Percentiles rank a stretch among this genome's conserved stretches.
Evolutionary conservation across 352 stramenopile genomes (phyloP).

Genomic region (Globisporangium perplexum): DNA sequence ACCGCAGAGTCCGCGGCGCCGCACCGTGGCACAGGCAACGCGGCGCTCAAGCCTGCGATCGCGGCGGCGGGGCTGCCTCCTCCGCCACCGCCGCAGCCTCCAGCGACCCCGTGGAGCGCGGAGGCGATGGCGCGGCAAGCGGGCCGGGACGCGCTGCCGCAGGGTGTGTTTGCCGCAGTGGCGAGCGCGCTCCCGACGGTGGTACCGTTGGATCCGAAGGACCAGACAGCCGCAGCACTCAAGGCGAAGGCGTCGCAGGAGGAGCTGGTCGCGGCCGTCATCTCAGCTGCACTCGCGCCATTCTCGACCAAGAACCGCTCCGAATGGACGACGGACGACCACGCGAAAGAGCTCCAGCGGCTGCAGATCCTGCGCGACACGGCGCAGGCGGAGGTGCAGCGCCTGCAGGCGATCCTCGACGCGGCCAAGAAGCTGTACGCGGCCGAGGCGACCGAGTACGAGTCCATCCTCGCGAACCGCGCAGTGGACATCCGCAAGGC

Average conservation of each 20-base stretch:
- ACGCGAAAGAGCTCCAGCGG: slow-evolving; percentile 27
- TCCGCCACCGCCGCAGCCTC: not conserved
- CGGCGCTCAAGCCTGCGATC: not conserved
- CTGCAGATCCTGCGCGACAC: slow-evolving; percentile 28
- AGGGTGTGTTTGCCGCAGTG: slow-evolving; percentile 1
- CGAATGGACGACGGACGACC: slow-evolving; percentile 12
- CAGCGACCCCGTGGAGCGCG: not conserved
- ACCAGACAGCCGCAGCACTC: not conserved
- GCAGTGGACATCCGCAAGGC: slow-evolving; percentile 29
- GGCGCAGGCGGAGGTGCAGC: slow-evolving; percentile 27
- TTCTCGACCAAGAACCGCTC: slow-evolving; percentile 12
- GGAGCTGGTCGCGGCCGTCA: slow-evolving; percentile 10
- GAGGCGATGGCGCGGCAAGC: slow-evolving; percentile 4
- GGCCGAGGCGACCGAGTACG: slow-evolving; percentile 25
- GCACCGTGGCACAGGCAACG: not conserved
- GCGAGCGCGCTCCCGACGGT: not conserved
- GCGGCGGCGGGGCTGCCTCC: not conserved
- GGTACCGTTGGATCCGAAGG: not conserved
- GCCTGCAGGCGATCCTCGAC: slow-evolving; percentile 26
- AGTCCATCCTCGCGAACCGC: slow-evolving; percentile 25
- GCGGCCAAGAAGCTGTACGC: slow-evolving; percentile 25
- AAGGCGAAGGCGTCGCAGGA: slow-evolving; percentile 4
- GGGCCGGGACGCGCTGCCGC: not conserved
- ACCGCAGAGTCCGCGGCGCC: not conserved
- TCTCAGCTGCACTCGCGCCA: slow-evolving; percentile 10